Conservation (phyloP, 768 basidiomycete species). For the Lactarius tabidus region DNA sequence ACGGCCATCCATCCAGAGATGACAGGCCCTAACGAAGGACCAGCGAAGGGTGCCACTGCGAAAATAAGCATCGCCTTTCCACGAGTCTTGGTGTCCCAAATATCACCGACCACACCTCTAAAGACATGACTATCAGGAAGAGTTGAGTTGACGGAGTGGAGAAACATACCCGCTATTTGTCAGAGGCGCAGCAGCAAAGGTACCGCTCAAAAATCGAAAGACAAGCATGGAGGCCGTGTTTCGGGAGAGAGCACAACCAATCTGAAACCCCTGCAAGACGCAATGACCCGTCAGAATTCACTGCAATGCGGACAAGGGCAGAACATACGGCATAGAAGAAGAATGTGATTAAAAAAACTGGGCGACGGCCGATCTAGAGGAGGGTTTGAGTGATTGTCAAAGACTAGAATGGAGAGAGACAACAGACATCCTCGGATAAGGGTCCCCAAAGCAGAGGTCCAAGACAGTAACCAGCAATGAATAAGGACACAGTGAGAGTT, state of each 20-base stretch:
- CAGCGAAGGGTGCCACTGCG: conserved; percentile 62
- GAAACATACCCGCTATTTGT: conserved; percentile 58
- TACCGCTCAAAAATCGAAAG: conserved; percentile 67
- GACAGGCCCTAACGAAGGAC: conserved; percentile 43
- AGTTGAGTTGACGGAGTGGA: not conserved
- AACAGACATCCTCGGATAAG: conserved; percentile 34
- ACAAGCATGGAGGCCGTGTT: conserved; percentile 63
- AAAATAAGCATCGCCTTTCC: conserved; percentile 67
- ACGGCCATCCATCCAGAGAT: conserved; percentile 39
- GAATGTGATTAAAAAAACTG: conserved; percentile 55
- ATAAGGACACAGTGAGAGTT: conserved; percentile 55
- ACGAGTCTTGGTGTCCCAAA: conserved; percentile 58
- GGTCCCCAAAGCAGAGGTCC: conserved; percentile 27
- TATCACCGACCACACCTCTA: conserved; percentile 52
- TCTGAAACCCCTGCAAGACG: conserved; percentile 47
- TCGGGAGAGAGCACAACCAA: conserved; percentile 56
- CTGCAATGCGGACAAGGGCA: not conserved
- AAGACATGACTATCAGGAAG: conserved; percentile 4
- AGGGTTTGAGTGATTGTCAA: not conserved
- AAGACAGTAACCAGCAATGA: conserved; percentile 64
- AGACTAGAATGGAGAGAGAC: conserved; percentile 19
- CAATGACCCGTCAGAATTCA: conserved; percentile 5
- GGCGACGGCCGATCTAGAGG: conserved; percentile 44
- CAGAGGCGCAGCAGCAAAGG: conserved; percentile 64
- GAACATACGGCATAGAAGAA: conserved; percentile 45